Conservation (phyloP, 108 stramenopile genomes). For the Nitzschia palea region DNA sequence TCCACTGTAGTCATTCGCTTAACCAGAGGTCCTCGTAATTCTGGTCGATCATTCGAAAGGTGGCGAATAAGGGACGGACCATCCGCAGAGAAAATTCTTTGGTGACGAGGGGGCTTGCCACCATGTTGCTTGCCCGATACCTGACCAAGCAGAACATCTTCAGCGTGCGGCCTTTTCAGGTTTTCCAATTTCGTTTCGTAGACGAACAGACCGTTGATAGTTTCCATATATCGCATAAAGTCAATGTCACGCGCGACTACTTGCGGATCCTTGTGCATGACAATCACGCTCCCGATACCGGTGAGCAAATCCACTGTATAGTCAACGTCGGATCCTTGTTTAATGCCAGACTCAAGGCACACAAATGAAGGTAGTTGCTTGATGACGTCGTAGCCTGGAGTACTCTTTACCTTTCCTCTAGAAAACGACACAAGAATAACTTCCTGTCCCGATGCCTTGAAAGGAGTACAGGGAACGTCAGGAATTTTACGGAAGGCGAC, state of each 20-base stretch:
- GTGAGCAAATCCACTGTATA: constrained; percentile 77
- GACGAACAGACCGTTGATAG: constrained; percentile 76
- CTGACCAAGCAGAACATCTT: constrained; percentile 28
- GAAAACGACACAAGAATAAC: constrained; percentile 68
- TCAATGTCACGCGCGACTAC: constrained; percentile 68
- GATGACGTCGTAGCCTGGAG: constrained; percentile 79
- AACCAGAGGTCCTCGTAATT: constrained; percentile 57
- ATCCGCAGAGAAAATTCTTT: constrained; percentile 58
- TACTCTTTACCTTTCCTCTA: constrained; percentile 65
- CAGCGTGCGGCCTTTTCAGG: constrained; percentile 67
- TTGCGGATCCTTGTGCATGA: constrained; percentile 63
- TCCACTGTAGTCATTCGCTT: constrained; percentile 81
- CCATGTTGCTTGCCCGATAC: background rate
- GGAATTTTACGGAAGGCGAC: constrained; percentile 53
- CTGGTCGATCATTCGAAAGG: constrained; percentile 76
- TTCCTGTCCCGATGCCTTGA: constrained; percentile 71
- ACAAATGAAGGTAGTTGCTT: constrained; percentile 73
- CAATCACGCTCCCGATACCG: constrained; percentile 70
- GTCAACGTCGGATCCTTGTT: constrained; percentile 61
- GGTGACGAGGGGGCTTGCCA: constrained; percentile 33
- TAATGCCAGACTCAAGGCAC: constrained; percentile 56
- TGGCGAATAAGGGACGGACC: constrained; percentile 72
- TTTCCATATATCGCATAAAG: constrained; percentile 83
- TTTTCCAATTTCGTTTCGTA: constrained; percentile 76
- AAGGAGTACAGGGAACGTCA: constrained; percentile 62